A percentile compares a stretch with the other conserved stretches of the same genome.
Conservation (phyloP, 148 eudicot genomes). For the Amaranthus hypochondriacus region DNA sequence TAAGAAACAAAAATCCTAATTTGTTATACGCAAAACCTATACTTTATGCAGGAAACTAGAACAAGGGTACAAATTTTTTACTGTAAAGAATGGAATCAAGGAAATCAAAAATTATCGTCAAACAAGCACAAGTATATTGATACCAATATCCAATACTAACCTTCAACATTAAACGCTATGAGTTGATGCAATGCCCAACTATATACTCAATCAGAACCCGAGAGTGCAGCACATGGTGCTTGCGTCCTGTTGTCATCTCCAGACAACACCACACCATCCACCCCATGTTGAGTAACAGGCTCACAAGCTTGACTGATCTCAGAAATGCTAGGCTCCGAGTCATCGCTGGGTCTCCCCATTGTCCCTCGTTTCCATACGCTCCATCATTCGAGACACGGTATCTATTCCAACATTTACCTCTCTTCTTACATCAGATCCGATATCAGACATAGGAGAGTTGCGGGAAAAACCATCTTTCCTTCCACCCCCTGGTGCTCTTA, state of each 20-base stretch:
- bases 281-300: constrained; percentile 25
- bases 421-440: constrained; percentile 55
- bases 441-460: constrained; percentile 48
- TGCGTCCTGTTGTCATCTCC: constrained; percentile 31
- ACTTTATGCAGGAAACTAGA: no score
- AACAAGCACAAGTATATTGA: background rate
- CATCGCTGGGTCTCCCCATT: constrained; percentile 29
- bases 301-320: constrained; percentile 37
- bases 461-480: constrained; percentile 88
- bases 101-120: no score
- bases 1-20: background rate
- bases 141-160: constrained; percentile 25
- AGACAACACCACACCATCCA: constrained; percentile 10
- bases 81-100: no score
- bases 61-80: no score
- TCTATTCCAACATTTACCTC: constrained; percentile 58
- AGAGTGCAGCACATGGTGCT: constrained; percentile 44
- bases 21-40: background rate
- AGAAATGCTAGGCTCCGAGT: constrained; percentile 37
- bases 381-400: constrained; percentile 72
- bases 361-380: constrained; percentile 53
- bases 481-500: constrained; percentile 86
- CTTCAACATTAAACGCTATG: constrained; percentile 33
- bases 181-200: constrained; percentile 26
- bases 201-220: constrained; percentile 40